Percentiles rank a stretch among this genome's conserved stretches.
phyloP scores from a whole-genome alignment of 2,329 filamentous ascomycete genomes.

The Ophiostoma sp. region DNA sequence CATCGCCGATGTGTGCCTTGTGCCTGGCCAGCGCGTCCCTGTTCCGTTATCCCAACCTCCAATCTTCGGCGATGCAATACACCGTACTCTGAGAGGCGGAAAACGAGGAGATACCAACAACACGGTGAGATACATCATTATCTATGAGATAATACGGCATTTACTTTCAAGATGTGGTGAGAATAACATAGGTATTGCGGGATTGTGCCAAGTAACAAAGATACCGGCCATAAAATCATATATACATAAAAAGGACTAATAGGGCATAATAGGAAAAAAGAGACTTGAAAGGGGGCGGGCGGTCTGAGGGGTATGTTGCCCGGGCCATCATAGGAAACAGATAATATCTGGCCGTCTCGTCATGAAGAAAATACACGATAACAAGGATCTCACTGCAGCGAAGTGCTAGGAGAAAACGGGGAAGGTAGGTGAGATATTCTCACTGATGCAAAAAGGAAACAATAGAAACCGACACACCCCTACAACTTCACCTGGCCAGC shows the following conservation, averaged over 20 bases:
- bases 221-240: background rate
- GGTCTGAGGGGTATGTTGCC: background rate
- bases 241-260: background rate
- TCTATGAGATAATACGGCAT: background rate
- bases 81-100: background rate
- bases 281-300: background rate
- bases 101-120: background rate
- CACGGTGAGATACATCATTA: background rate
- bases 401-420: background rate
- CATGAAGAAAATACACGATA: background rate
- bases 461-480: no score
- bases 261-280: background rate
- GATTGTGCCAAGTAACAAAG: no score
- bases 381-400: background rate
- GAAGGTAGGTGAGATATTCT: background rate
- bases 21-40: background rate
- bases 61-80: background rate
- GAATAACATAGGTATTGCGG: background rate
- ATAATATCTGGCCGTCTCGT: background rate
- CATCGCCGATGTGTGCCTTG: background rate
- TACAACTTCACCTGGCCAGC: constrained; percentile 71
- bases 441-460: background rate
- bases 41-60: background rate
- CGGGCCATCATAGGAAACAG: background rate
- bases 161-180: background rate